Conservation (phyloP, 208 protist species). For the Trypanosoma conorhini region DNA sequence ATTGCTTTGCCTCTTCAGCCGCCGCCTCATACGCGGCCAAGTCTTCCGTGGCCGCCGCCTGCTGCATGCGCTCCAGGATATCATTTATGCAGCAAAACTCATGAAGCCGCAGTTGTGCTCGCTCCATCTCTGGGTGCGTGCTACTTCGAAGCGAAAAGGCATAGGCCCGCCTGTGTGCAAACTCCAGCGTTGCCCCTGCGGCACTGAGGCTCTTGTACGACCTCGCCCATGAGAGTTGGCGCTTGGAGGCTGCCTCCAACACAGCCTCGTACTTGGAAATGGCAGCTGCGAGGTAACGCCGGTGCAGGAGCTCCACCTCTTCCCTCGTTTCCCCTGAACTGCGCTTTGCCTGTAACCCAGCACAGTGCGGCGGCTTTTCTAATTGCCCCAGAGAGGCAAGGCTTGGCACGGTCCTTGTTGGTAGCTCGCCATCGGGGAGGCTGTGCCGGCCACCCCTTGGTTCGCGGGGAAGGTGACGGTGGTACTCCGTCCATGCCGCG, state of each 20-base stretch:
- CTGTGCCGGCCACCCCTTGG: slow-evolving; percentile 23
- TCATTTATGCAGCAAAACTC: slow-evolving; percentile 34
- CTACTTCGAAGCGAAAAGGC: slow-evolving; percentile 45
- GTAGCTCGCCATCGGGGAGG: slow-evolving; percentile 36
- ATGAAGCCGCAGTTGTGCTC: slow-evolving; percentile 43
- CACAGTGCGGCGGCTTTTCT: slow-evolving; percentile 51
- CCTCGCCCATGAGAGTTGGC: slow-evolving; percentile 26
- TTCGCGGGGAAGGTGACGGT: slow-evolving; percentile 42
- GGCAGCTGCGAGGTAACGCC: slow-evolving; percentile 37
- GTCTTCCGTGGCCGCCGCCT: slow-evolving; percentile 13
- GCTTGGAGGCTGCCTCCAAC: slow-evolving; percentile 22
- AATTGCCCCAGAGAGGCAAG: slow-evolving; percentile 39
- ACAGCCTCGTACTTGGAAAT: slow-evolving; percentile 36
- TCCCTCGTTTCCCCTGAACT: slow-evolving; percentile 31
- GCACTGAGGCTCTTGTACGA: slow-evolving; percentile 32
- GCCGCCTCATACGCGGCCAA: slow-evolving; percentile 16
- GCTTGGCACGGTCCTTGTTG: slow-evolving; percentile 27
- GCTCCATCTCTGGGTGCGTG: slow-evolving; percentile 37
- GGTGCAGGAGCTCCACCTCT: slow-evolving; percentile 34
- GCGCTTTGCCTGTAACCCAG: slow-evolving; percentile 44
- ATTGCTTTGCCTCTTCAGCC: slow-evolving; percentile 22
- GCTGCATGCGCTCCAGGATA: slow-evolving; percentile 16
- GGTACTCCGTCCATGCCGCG: slow-evolving; percentile 54
- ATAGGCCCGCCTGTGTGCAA: slow-evolving; percentile 55
- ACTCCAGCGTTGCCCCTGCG: slow-evolving; percentile 42